These are phyloP conservation scores for Vigna reflexopilosa DNA, from an alignment of 306 rosid species.

Conservation along the genomic window DNA sequence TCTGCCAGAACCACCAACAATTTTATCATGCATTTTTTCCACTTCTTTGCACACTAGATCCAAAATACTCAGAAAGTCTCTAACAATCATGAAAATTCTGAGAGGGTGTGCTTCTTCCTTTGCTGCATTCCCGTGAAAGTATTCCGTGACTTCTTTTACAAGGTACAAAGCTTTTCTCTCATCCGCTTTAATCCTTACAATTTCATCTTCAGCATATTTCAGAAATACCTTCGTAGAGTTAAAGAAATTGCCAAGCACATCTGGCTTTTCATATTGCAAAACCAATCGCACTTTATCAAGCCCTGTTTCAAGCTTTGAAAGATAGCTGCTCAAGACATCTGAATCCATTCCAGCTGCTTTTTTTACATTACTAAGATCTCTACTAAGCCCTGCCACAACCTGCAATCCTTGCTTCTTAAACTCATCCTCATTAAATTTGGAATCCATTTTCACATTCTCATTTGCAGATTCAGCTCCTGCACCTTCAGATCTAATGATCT, in stretches of 20 bases:
- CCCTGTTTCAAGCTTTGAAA: conserved; percentile 91
- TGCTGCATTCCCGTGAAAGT: conserved; percentile 86
- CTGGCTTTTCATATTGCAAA: conserved; percentile 77
- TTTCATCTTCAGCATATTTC: conserved; percentile 84
- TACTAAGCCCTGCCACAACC: conserved; percentile 88
- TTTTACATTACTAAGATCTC: conserved; percentile 82
- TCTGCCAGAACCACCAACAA: conserved; percentile 81
- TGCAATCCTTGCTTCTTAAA: conserved; percentile 88
- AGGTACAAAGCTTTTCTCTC: conserved; percentile 78
- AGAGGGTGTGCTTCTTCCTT: conserved; percentile 98
- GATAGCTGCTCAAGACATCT: conserved; percentile 87
- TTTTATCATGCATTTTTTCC: conserved; percentile 83
- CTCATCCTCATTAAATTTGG: conserved; percentile 66
- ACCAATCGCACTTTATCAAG: conserved; percentile 83
- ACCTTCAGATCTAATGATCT: conserved; percentile 94
- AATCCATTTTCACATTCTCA: conserved; percentile 52
- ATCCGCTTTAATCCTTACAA: conserved; percentile 67
- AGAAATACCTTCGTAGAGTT: conserved; percentile 76
- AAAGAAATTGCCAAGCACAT: conserved; percentile 71
- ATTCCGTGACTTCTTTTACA: conserved; percentile 90
- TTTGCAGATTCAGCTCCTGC: conserved; percentile 61
- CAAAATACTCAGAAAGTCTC: conserved; percentile 79
- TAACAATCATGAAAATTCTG: conserved; percentile 93
- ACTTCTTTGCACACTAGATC: conserved; percentile 99
- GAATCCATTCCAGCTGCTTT: conserved; percentile 99